Percentiles rank a stretch among this genome's conserved stretches.
phyloP scores from a whole-genome alignment of 2,329 filamentous ascomycete genomes.

The Colletotrichum viniferum region DNA sequence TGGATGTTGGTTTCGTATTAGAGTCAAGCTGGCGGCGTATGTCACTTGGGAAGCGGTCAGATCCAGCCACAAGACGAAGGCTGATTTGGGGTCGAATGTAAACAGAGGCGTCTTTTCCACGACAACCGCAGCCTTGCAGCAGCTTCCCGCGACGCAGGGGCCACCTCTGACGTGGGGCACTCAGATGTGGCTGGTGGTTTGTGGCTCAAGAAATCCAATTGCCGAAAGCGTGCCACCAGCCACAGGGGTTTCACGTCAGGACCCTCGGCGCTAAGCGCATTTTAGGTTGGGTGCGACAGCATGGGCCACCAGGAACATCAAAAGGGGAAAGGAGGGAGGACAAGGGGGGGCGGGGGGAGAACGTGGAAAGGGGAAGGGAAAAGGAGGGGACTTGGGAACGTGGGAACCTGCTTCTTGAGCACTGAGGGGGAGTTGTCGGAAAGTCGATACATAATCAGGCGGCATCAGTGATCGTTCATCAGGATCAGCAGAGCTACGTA shows the following conservation, averaged over 20 bases:
- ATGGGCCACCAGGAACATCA: not conserved
- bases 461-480: not conserved
- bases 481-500: not conserved
- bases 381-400: not conserved
- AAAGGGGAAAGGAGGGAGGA: constrained; percentile 15
- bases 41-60: not conserved
- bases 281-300: constrained; percentile 15
- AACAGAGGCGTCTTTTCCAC: constrained; percentile 21
- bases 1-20: not conserved
- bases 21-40: not conserved
- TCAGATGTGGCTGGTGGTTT: constrained; percentile 16
- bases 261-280: constrained; percentile 15
- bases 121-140: constrained; percentile 31
- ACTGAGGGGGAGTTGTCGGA: not conserved
- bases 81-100: constrained; percentile 6
- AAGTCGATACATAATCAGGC: not conserved
- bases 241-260: constrained; percentile 20
- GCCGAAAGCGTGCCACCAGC: not conserved
- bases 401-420: not conserved
- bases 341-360: not conserved
- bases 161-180: not conserved
- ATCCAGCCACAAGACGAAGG: not conserved
- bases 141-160: not conserved
- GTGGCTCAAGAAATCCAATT: constrained; percentile 4
- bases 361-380: constrained; percentile 20